phyloP scores from a whole-genome alignment of 345 rosid genomes.

The Eucalyptus marginata region DNA sequence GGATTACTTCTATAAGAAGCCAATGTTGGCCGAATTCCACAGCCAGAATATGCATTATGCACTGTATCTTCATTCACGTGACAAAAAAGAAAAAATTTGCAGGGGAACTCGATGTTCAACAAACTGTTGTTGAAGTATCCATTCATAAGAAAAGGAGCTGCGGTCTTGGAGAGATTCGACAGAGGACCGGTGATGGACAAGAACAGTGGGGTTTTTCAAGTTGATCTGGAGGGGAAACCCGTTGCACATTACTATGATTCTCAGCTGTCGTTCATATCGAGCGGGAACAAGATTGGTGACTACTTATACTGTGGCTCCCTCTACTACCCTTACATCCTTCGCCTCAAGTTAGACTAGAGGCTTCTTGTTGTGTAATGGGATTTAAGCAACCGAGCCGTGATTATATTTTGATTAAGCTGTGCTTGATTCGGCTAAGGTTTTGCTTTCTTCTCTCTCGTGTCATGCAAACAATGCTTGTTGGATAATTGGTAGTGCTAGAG shows the following conservation, averaged over 20 bases:
- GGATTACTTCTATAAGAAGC: background rate
- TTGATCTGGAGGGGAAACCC: constrained; percentile 54
- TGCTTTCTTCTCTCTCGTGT: background rate
- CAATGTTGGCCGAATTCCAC: background rate
- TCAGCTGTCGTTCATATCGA: constrained; percentile 10
- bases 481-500: background rate
- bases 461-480: background rate
- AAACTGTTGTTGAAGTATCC: constrained; percentile 20
- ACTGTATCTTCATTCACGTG: background rate
- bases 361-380: background rate
- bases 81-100: background rate
- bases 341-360: constrained; percentile 8
- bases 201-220: constrained; percentile 38
- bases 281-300: constrained; percentile 38
- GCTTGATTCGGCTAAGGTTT: background rate
- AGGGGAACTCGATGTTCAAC: constrained; percentile 7
- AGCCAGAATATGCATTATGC: background rate
- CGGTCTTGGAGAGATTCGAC: constrained; percentile 7
- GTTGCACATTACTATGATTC: constrained; percentile 39
- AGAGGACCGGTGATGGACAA: background rate
- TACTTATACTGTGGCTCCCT: constrained; percentile 45
- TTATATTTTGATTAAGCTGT: background rate
- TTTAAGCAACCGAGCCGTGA: background rate
- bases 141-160: constrained; percentile 24
- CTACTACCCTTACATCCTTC: constrained; percentile 12